A percentile compares a stretch with the other conserved stretches of the same genome.
These are phyloP conservation scores for Clarkia xantiana DNA, from an alignment of 345 rosid species.

Conservation along the genomic window DNA sequence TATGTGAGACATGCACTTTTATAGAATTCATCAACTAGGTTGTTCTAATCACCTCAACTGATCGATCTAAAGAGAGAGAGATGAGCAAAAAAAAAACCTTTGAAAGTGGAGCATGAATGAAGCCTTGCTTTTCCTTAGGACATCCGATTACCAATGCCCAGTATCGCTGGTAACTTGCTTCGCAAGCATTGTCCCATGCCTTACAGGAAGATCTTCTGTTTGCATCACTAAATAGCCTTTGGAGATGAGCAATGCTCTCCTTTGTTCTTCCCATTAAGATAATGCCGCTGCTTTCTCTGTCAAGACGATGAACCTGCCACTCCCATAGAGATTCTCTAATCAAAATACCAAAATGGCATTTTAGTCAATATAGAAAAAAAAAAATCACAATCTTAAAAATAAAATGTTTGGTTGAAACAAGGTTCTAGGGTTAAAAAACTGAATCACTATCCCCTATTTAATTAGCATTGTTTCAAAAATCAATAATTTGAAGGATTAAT, in stretches of 20 bases:
- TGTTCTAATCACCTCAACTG: neutral
- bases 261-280: slow-evolving; percentile 66
- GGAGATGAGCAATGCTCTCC: slow-evolving; percentile 58
- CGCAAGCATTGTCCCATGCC: slow-evolving; percentile 74
- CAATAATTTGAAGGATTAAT: too few species aligned
- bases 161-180: slow-evolving; percentile 51
- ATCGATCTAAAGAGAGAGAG: neutral
- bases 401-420: neutral
- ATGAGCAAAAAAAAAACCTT: slow-evolving; percentile 58
- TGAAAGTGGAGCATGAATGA: slow-evolving; percentile 62
- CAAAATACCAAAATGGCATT: neutral
- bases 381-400: neutral
- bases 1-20: neutral
- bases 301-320: slow-evolving; percentile 78
- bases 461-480: too few species aligned
- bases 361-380: neutral
- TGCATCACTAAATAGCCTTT: slow-evolving; percentile 46
- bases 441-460: too few species aligned
- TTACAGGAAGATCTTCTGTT: slow-evolving; percentile 37
- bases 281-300: slow-evolving; percentile 84
- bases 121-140: slow-evolving; percentile 72
- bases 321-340: neutral
- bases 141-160: slow-evolving; percentile 92
- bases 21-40: neutral
- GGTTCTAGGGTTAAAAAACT: too few species aligned